A percentile compares a stretch with the other conserved stretches of the same genome.
phyloP scores from a whole-genome alignment of 2,329 filamentous ascomycete species.

The Hypoxylon sp. region DNA sequence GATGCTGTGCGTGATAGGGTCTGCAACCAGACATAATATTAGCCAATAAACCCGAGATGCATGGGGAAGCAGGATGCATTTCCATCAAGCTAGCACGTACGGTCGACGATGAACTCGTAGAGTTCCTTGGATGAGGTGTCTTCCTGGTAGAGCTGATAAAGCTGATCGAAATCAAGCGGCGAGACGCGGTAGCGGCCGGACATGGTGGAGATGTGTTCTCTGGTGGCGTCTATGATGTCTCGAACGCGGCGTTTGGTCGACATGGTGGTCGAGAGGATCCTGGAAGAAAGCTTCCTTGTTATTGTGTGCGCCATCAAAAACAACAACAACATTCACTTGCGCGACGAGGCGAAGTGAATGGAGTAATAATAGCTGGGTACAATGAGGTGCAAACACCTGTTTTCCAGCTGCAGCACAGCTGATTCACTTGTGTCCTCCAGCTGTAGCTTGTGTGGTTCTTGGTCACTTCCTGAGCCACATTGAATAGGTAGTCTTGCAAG shows the following conservation, averaged over 20 bases:
- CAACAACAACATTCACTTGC: too few species aligned
- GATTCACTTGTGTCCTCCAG: too few species aligned
- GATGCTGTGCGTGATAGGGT: constrained; percentile 22
- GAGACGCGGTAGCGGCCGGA: constrained; percentile 23
- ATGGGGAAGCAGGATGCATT: too few species aligned
- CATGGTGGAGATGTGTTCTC: constrained; percentile 24
- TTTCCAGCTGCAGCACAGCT: constrained; percentile 11
- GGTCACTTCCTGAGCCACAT: constrained; percentile 12
- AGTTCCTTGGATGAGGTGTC: constrained; percentile 29
- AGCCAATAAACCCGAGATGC: not conserved
- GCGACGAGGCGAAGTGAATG: too few species aligned
- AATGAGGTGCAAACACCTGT: too few species aligned
- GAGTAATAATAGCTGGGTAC: too few species aligned
- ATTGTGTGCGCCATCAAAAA: too few species aligned
- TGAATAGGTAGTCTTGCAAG: constrained; percentile 5
- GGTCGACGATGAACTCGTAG: constrained; percentile 30
- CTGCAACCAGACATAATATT: constrained; percentile 7
- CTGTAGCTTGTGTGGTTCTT: too few species aligned
- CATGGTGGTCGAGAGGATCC: constrained; percentile 10
- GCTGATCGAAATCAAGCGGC: constrained; percentile 26
- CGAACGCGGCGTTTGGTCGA: constrained; percentile 10
- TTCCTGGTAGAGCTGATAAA: constrained; percentile 31
- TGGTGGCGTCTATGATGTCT: constrained; percentile 18
- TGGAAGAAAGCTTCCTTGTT: constrained; percentile 6
- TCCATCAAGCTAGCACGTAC: constrained; percentile 4